Base-by-base conservation (phyloP, 2,329 filamentous ascomycete species). In the Colletotrichum godetiae region DNA sequence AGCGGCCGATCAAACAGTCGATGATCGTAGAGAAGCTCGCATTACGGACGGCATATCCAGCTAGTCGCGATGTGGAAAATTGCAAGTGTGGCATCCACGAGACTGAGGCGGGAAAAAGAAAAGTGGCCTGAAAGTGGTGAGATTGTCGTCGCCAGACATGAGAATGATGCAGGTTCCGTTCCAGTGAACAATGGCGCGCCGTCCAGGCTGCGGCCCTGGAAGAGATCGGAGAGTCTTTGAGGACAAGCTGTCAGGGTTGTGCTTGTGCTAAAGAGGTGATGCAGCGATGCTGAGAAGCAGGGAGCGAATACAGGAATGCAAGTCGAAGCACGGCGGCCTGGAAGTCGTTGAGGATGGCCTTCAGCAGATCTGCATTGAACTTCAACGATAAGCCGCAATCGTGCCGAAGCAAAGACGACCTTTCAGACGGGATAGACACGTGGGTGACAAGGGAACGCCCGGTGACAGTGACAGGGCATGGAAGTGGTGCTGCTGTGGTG, bases 131-230 rank as follows among this genome's bases (percentile, higher is more conserved):
- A 35, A 37, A 42, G n/a, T 37, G 5, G 60, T 24, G 59, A 31
- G 53, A 22, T 35, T n/a, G 67, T n/a, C 19, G 59, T 22, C 46
- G 65, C 37, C 37, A 72, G 69, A 72, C 68, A 72, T 64, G 65
- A 55, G 52, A 57, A 72, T 69, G 69, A 69, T 69, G 65, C 58
- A 46, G 55, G 58, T 57, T n/a, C 56, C 66, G 53, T 68, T 58
- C 69, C 65, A 59, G 53, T 27, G 19, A 33, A 63, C 57, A 42
- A 68, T 49, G 31, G 11, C 29, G 35, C 49, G 57, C 57, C 5
- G 31, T 37, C 13, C 5, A 12, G 52, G 2, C 13, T 15, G 63
- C 24, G 35, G 55, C 31, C 13, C 19, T 42, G 63, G 19, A 10
- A 11, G 12, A 8, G 11, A 12, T 11, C 29, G 53, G n/a, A 19